phyloP scores from a whole-genome alignment of 2,329 filamentous ascomycete species.

The Cladophialophora exuberans region DNA sequence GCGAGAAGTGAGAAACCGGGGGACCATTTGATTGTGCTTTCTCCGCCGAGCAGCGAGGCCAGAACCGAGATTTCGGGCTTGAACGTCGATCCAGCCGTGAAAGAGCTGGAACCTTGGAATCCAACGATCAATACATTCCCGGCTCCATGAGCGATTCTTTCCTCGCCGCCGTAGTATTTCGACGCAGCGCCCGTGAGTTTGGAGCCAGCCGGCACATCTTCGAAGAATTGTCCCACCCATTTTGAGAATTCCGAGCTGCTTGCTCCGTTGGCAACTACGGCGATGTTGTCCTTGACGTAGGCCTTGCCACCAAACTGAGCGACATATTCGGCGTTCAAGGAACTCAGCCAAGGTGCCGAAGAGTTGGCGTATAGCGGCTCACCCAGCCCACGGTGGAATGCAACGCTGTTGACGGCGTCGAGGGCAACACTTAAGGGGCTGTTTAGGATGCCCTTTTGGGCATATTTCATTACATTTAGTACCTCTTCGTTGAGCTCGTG shows the following conservation, averaged over 20 bases:
- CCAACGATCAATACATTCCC: conserved; percentile 87
- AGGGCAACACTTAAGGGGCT: conserved; percentile 71
- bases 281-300: conserved; percentile 88
- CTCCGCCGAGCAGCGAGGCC: conserved; percentile 82
- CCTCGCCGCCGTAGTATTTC: conserved; percentile 95
- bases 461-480: conserved; percentile 72
- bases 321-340: conserved; percentile 76
- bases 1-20: conserved; percentile 87
- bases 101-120: conserved; percentile 86
- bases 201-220: conserved; percentile 58
- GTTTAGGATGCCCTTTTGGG: conserved; percentile 72
- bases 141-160: conserved; percentile 75
- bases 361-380: conserved; percentile 73
- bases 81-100: conserved; percentile 68
- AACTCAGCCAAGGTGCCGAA: conserved; percentile 73
- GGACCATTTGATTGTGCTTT: conserved; percentile 94
- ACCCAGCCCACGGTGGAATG: conserved; percentile 93
- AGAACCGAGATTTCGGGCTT: conserved; percentile 91
- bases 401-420: conserved; percentile 81
- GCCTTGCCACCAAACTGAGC: conserved; percentile 75
- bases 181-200: conserved; percentile 64
- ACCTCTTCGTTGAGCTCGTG: conserved; percentile 92
- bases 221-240: conserved; percentile 94
- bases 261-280: conserved; percentile 87
- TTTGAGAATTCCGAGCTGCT: conserved; percentile 75